Evolutionary conservation across 352 stramenopile genomes (phyloP).

Genomic region (Phytophthora capsici): DNA sequence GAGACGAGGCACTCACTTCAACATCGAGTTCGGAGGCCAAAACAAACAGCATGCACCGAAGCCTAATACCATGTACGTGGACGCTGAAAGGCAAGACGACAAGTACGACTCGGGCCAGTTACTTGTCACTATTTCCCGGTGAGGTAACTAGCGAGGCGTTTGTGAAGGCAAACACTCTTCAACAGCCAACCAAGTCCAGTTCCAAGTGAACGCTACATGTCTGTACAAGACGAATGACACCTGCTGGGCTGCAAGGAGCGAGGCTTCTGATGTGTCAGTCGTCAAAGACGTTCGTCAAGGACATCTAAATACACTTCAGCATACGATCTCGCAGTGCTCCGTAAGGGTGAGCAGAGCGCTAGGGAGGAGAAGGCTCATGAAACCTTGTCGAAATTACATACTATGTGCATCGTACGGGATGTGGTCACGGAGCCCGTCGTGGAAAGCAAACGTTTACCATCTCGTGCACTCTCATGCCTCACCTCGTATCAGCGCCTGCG

Average conservation of each 20-base stretch:
- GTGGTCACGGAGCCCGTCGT: constrained; percentile 7
- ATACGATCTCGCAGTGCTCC: constrained; percentile 19
- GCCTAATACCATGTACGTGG: neutral
- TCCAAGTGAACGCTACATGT: neutral
- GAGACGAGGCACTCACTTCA: constrained; percentile 22
- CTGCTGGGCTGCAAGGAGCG: neutral
- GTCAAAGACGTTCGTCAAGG: constrained; percentile 12
- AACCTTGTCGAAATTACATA: constrained; percentile 48
- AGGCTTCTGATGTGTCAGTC: constrained; percentile 1
- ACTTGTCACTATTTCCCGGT: neutral
- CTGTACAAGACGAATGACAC: constrained; percentile 1
- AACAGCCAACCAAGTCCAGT: constrained; percentile 1
- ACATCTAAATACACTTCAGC: constrained; percentile 31
- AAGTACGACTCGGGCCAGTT: neutral
- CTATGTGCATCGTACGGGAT: constrained; percentile 27
- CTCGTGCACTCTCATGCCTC: constrained; percentile 12
- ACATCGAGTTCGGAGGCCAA: neutral
- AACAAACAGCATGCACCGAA: neutral
- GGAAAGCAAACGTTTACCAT: constrained; percentile 2
- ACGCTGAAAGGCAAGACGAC: neutral
- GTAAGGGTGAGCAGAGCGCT: constrained; percentile 8
- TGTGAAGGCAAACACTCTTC: constrained; percentile 2
- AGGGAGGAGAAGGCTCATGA: constrained; percentile 15
- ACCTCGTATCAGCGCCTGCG: neutral
- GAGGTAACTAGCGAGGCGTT: neutral